phyloP scores from a whole-genome alignment of 2,329 filamentous ascomycete species.

The Cytospora piceae region DNA sequence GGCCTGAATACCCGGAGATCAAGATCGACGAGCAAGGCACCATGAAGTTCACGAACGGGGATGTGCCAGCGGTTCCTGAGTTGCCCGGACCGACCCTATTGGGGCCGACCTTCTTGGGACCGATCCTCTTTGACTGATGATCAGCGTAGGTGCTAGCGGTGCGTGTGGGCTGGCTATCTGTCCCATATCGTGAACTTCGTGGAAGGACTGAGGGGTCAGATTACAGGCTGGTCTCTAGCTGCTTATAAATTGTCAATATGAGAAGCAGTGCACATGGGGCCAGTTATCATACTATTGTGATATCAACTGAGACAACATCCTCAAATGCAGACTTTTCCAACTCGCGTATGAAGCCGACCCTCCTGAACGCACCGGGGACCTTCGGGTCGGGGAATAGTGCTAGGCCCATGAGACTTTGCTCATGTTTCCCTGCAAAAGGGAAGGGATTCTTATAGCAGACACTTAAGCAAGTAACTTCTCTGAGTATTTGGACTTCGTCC shows the following conservation, averaged over 20 bases:
- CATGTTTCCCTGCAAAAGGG: no score
- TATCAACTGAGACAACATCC: neutral
- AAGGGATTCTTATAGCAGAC: neutral
- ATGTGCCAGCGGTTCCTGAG: neutral
- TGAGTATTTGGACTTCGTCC: neutral
- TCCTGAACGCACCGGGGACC: neutral
- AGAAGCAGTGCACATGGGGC: neutral
- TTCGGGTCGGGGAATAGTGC: neutral
- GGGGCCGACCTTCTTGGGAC: neutral
- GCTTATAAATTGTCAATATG: neutral
- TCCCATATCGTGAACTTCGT: neutral
- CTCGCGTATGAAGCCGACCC: neutral
- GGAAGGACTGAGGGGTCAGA: neutral
- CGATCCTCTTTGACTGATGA: neutral
- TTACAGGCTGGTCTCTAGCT: no score
- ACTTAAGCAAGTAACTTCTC: neutral
- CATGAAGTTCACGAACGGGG: neutral
- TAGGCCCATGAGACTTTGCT: neutral
- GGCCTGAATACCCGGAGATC: constrained; percentile 17
- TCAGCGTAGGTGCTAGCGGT: neutral
- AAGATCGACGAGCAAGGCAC: constrained; percentile 11
- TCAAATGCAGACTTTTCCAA: neutral
- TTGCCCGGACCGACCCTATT: neutral
- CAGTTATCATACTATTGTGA: neutral
- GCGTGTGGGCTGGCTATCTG: neutral